Evolutionary conservation across 1,284 basidiomycete species (phyloP), one percentile per base, ranked within the genome.

Genomic region (Cutaneotrichosporon spelunceum): DNA sequence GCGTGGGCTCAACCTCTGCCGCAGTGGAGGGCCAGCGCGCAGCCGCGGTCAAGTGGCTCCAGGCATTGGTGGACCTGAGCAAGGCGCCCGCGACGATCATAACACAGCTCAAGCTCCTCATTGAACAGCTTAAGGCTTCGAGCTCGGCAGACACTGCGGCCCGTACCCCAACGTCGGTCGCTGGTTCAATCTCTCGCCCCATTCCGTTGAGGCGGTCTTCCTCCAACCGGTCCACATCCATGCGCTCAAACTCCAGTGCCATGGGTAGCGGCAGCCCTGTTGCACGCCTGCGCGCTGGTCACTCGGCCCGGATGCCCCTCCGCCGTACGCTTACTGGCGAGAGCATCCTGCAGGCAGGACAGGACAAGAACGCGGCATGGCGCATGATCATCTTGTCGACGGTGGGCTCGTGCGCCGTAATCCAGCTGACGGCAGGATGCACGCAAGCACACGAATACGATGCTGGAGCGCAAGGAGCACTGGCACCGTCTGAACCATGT

Each of bases 321-420:
- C 72, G 73, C 47, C 65, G 78, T 16, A 69, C 70, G 8, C 57
- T 79, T 36, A 78, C 76, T 1, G 76, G 76, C 33, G 78, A 79
- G 58, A 72, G 69, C 6, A 69, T 74, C 2, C 57, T 75, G 24
- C 69, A 72, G 42, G 76, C 74, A 36, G 76, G 70, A n/a, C 76
- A 75, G 58, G 79, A 80, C 62, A 78, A 76, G 63, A 79, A 80
- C 60, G 67, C 71, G 0, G 73, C 74, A 6, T 80, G 79, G 79
- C 74, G 76, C 57, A 66, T 74, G 68, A 78, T 79, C 63, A 79
- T 79, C 63, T 68, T 78, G 24, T 72, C 74, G 24, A 76, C 74
- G 8, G 72, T 73, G 27, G 54, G 71, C 66, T 6, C 24, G 5
- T 33, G 21, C 6, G 24, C 13, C 9, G n/a, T 9, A 11, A 29